These are phyloP conservation scores for Alternaria brassicae DNA, from an alignment of 2,329 filamentous ascomycete species.

Conservation along the genomic window DNA sequence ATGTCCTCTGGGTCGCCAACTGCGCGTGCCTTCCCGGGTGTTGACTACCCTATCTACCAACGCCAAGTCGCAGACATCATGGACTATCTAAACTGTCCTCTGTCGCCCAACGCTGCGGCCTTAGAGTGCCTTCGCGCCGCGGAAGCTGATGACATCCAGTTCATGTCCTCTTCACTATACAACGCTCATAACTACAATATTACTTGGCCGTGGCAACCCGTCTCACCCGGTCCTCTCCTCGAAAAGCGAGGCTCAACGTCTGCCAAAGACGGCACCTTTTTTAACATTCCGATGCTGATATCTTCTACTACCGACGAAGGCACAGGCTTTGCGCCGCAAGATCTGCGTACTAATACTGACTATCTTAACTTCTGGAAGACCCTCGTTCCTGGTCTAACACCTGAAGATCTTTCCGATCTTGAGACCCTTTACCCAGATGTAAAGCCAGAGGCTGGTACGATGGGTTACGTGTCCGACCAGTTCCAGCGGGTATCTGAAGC, in stretches of 20 bases:
- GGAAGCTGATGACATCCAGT: conserved; percentile 49
- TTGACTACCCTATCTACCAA: conserved; percentile 42
- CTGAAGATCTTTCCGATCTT: conserved; percentile 39
- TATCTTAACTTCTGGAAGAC: conserved; percentile 44
- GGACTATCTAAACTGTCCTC: conserved; percentile 36
- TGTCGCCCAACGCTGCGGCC: conserved; percentile 35
- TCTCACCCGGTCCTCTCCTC: conserved; percentile 55
- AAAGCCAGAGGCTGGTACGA: conserved; percentile 15
- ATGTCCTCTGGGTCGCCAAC: conserved; percentile 47
- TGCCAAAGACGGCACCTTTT: conserved; percentile 45
- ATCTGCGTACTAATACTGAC: conserved; percentile 48
- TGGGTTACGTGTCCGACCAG: conserved; percentile 53
- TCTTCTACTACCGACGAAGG: conserved; percentile 50
- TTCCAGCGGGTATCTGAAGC: conserved; percentile 56
- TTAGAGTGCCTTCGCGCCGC: conserved; percentile 52
- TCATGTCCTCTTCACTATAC: conserved; percentile 51
- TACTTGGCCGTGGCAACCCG: conserved; percentile 60
- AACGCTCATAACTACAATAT: conserved; percentile 49
- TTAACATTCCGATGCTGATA: conserved; percentile 43
- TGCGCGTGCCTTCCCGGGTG: conserved; percentile 44
- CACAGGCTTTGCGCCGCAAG: conserved; percentile 38
- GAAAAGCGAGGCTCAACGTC: conserved; percentile 56
- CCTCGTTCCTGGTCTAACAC: conserved; percentile 39
- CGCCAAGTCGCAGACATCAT: conserved; percentile 43
- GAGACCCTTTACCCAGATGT: conserved; percentile 41